Conservation (phyloP, 1,284 basidiomycete species). For the Salmacisia buchloeana region DNA sequence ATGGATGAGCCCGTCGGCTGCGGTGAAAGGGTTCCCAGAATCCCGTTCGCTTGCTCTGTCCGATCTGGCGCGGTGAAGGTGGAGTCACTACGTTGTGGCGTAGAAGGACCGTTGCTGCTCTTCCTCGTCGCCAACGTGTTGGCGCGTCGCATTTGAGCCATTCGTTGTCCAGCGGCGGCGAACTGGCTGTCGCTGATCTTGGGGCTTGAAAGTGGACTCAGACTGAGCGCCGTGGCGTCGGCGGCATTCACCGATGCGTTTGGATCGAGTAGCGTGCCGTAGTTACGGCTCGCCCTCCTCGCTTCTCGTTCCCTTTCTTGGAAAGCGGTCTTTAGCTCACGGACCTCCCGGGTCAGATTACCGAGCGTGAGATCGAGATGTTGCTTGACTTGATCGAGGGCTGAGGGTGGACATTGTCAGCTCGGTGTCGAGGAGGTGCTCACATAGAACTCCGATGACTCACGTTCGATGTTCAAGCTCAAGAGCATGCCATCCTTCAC, state of each 20-base stretch:
- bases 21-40: neutral
- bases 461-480: slow-evolving; percentile 92
- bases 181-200: slow-evolving; percentile 46
- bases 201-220: neutral
- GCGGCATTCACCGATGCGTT: neutral
- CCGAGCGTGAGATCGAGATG: slow-evolving; percentile 89
- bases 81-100: neutral
- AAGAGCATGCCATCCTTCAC: slow-evolving; percentile 54
- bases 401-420: slow-evolving; percentile 53
- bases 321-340: slow-evolving; percentile 73
- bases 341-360: slow-evolving; percentile 78
- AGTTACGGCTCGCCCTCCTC: neutral
- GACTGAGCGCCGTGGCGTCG: neutral
- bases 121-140: slow-evolving; percentile 20
- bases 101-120: neutral
- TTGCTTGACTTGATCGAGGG: slow-evolving; percentile 95
- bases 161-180: slow-evolving; percentile 39
- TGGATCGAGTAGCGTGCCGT: neutral
- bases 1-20: slow-evolving; percentile 11
- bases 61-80: neutral
- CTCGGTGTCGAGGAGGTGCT: neutral
- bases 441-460: slow-evolving; percentile 47
- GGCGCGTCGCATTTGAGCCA: slow-evolving; percentile 36
- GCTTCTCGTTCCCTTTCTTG: slow-evolving; percentile 38
- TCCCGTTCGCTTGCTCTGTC: neutral